Base-by-base conservation (phyloP, 106 monocot genomes). In the Vanilla planifolia region DNA sequence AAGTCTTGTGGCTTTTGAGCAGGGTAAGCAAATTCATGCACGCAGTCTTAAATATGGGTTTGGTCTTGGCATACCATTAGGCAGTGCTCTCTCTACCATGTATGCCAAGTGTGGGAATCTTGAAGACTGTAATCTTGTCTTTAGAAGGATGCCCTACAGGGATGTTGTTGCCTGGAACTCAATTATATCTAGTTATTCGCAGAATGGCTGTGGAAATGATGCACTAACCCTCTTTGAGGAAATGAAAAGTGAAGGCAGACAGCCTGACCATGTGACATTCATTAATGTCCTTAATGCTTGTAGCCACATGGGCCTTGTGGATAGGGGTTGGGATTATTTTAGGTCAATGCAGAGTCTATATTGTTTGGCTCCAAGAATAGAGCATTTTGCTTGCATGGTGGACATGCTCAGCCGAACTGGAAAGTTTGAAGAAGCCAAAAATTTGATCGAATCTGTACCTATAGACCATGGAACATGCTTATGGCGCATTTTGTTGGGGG, bases 351-450 rank as follows among this genome's bases (percentile, higher is more conserved):
- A 47, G 9, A 42, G 37, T 36, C 68, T 69, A 15, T 48, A 89
- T 53, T 68, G 66, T 20, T 50, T 89, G 61, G 53, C 8, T 10
- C 83, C 83, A 3, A 51, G 33, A 39, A 46, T 80, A 30, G 89
- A 84, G 42, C 89, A 89, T 63, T 89, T 80, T 64, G 77, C 83
- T 26, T 89, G 89, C 67, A 84, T 84, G 83, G 84, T 84, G 25
- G 83, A 89, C 50, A 69, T 80, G 36, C 77, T 89, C 13, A 72
- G 73, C 43, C 67, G 80, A 5, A 73, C 81, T 23, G 85, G 78
- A 8, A 43, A 73, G 65, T 70, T 85, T 15, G 74, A 60, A 17
- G 66, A 81, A 68, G 85, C 89, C 15, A 78, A 71, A 42, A 46
- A 67, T 6, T 77, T 89, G 15, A 69, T 84, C 67, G 80, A 77